Evolutionary conservation across 1,139 yeast genomes (phyloP).

Genomic region (Nakaseomyces kungkrabaensis): DNA sequence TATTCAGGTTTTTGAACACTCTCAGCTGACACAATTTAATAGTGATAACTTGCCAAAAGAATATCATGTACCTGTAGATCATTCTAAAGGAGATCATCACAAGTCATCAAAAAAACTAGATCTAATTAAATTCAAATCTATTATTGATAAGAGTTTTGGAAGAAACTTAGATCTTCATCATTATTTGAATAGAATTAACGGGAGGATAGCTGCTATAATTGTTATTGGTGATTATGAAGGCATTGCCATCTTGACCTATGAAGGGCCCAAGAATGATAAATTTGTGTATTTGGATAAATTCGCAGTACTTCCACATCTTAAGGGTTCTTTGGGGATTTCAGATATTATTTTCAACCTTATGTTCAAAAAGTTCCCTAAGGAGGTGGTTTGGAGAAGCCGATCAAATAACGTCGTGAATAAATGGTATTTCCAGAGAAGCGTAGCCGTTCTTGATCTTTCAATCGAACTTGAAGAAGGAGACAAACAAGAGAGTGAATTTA

Average conservation of each 20-base stretch:
- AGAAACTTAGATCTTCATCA: conserved; percentile 52
- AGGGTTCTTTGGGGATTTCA: conserved; percentile 89
- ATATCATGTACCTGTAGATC: background rate
- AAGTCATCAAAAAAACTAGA: conserved; percentile 36
- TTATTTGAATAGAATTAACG: conserved; percentile 56
- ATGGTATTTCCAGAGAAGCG: conserved; percentile 92
- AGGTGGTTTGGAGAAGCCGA: conserved; percentile 83
- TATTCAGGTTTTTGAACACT: conserved; percentile 39
- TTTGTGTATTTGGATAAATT: conserved; percentile 79
- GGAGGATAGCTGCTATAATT: conserved; percentile 62
- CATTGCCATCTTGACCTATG: conserved; percentile 85
- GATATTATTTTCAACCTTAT: conserved; percentile 83
- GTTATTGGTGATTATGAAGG: conserved; percentile 94
- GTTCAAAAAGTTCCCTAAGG: conserved; percentile 56
- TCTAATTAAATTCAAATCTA: conserved; percentile 42
- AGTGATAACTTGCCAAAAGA: conserved; percentile 20
- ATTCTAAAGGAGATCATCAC: background rate
- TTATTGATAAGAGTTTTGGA: conserved; percentile 76
- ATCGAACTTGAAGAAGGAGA: conserved; percentile 31
- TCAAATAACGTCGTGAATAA: conserved; percentile 82
- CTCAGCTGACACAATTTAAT: conserved; percentile 25
- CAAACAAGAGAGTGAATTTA: conserved; percentile 23
- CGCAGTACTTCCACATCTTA: conserved; percentile 74
- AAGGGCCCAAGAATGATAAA: conserved; percentile 30
- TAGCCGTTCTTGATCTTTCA: conserved; percentile 43